These are phyloP conservation scores for Carnegiea gigantea DNA, from an alignment of 179 eudicot genomes.

Conservation along the genomic window DNA sequence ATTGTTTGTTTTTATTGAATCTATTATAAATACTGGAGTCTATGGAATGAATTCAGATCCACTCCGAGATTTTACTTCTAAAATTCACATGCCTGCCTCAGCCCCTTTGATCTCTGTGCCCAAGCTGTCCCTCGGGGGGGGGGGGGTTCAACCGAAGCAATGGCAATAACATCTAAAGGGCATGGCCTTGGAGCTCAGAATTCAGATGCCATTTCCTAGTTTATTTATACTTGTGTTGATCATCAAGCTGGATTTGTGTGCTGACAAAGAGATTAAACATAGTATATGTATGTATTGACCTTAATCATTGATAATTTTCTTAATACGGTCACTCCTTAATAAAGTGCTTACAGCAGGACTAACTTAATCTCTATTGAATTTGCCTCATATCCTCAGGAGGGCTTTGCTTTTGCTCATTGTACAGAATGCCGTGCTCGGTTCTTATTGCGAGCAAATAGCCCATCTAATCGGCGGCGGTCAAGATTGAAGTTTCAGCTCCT, in stretches of 20 bases:
- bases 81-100: too few species aligned
- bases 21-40: background rate
- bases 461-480: constrained; percentile 88
- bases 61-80: too few species aligned
- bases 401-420: constrained; percentile 98
- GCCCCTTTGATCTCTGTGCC: too few species aligned
- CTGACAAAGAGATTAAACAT: background rate
- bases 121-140: too few species aligned
- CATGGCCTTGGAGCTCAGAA: too few species aligned
- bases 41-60: too few species aligned
- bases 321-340: background rate
- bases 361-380: constrained; percentile 12
- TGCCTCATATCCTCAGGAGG: constrained; percentile 62
- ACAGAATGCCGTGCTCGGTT: constrained; percentile 94
- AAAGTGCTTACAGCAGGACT: background rate
- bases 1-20: background rate
- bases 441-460: constrained; percentile 84
- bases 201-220: too few species aligned
- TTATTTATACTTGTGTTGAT: too few species aligned
- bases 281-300: background rate
- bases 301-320: background rate
- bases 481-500: constrained; percentile 95
- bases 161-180: too few species aligned
- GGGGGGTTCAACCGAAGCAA: too few species aligned
- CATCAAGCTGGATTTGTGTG: background rate